Evolutionary conservation across 768 basidiomycete species (phyloP).

Genomic region (Lentinula lateritia): DNA sequence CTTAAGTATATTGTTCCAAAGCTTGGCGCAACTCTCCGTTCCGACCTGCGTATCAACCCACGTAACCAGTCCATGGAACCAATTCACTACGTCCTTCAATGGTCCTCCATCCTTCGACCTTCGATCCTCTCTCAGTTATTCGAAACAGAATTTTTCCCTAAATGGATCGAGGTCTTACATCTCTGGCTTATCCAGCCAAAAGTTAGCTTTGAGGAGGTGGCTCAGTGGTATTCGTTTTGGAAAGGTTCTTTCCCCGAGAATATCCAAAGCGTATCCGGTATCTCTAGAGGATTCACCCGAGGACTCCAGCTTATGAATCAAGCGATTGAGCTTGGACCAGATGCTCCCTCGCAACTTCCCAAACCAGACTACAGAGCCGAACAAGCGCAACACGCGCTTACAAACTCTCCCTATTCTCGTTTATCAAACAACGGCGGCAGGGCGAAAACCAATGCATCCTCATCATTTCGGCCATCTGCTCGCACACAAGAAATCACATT

Average conservation of each 20-base stretch:
- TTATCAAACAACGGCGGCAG: slow-evolving; percentile 19
- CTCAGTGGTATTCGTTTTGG: slow-evolving; percentile 92
- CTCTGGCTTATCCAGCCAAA: slow-evolving; percentile 89
- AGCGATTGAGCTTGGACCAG: slow-evolving; percentile 80
- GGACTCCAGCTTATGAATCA: slow-evolving; percentile 93
- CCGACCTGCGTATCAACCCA: slow-evolving; percentile 88
- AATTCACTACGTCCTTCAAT: slow-evolving; percentile 68
- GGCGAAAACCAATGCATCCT: slow-evolving; percentile 21
- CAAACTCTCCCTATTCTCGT: slow-evolving; percentile 13
- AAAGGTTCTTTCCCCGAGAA: slow-evolving; percentile 70
- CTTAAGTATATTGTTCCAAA: slow-evolving; percentile 92
- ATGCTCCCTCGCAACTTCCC: slow-evolving; percentile 61
- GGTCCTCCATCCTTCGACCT: slow-evolving; percentile 68
- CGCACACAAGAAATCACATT: slow-evolving; percentile 85
- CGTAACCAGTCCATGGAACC: slow-evolving; percentile 85
- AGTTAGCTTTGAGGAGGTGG: slow-evolving; percentile 88
- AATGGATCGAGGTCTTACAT: slow-evolving; percentile 90
- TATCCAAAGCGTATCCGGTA: slow-evolving; percentile 58
- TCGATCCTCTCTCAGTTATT: slow-evolving; percentile 80
- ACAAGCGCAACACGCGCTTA: slow-evolving; percentile 22
- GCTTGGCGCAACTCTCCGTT: slow-evolving; percentile 74
- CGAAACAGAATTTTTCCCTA: slow-evolving; percentile 92
- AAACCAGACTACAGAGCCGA: slow-evolving; percentile 65
- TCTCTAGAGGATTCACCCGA: slow-evolving; percentile 77
- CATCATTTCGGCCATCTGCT: slow-evolving; percentile 33